Base-by-base conservation (phyloP, 2,329 filamentous ascomycete genomes). In the Cordyceps cateniannulata region DNA sequence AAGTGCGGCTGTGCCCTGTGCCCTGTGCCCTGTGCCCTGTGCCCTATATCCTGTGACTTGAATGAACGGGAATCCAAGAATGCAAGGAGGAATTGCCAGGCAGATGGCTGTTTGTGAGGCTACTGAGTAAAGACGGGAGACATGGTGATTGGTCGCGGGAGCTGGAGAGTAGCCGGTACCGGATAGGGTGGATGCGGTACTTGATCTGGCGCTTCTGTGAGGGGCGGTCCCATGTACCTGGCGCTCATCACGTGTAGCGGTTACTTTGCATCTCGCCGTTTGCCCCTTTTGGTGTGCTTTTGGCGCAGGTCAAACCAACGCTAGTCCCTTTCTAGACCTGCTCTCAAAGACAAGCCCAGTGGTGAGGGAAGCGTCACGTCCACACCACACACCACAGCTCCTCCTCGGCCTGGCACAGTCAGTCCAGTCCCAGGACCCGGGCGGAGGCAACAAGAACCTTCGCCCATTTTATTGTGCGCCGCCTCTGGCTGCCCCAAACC, bases 401-500 rank as follows among this genome's bases (percentile, higher is more conserved):
- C 18, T n/a, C 18, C 47, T 47, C 42, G 24, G 47, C 48, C 56
- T 59, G 56, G 32, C n/a, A 40, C 54, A 49, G 44, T 42, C 42
- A 49, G 48, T 51, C 45, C 24, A 14, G 22, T 22, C 18, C 38
- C 38, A 29, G 45, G 22, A 44, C 27, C 53, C 56, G 44, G 56
- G 49, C 57, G 49, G 57, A 60, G 57, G 57, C 57, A 44, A 60
- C 48, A 60, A 60, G 57, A 59, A 60, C 57, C 57, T 60, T 60
- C 20, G 57, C 57, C 57, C 49, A 60, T 60, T 60, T 60, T 60
- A 60, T 60, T 60, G 57, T 74, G 72, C 70, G 72, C 72, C 72
- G 59, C 59, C 45, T 71, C 69, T 68, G 69, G 70, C 71, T n/a
- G n/a, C n/a, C n/a, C 71, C 72, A 70, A 69, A 74, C 72, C 70